phyloP scores from a whole-genome alignment of 192 early-diverging fungal species.

The Piromyces sp. region DNA sequence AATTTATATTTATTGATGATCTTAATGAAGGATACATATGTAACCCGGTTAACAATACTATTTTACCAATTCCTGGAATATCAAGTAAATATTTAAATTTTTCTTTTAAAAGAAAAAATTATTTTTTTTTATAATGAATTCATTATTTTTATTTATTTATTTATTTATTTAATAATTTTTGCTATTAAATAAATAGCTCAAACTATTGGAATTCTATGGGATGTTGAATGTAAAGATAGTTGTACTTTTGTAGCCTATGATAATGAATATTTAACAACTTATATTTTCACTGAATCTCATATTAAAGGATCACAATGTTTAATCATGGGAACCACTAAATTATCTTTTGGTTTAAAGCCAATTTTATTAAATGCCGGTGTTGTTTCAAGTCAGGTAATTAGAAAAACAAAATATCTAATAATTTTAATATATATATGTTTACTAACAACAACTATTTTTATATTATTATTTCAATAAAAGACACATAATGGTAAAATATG shows the following conservation, averaged over 20 bases:
- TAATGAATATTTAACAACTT: conserved; percentile 20
- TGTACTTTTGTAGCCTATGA: conserved; percentile 21
- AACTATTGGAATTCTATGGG: conserved; percentile 22
- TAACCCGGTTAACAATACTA: conserved; percentile 14
- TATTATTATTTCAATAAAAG: conserved; percentile 9
- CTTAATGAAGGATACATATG: conserved; percentile 15
- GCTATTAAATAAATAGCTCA: too few species aligned
- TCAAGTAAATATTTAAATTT: conserved; percentile 5
- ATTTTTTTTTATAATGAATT: too few species aligned
- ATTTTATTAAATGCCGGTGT: conserved; percentile 13
- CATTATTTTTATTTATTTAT: too few species aligned
- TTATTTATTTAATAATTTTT: too few species aligned
- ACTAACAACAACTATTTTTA: too few species aligned
- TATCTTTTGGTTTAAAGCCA: conserved; percentile 26
- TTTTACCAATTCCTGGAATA: conserved; percentile 15
- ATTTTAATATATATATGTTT: too few species aligned
- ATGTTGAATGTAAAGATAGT: conserved; percentile 5
- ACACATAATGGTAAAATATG: conserved; percentile 19
- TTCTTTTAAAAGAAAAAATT: too few species aligned
- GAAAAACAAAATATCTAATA: too few species aligned
- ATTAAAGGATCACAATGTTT: conserved; percentile 17
- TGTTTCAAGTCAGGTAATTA: conserved; percentile 22
- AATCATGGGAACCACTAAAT: conserved; percentile 16
- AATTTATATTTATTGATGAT: conserved; percentile 19
- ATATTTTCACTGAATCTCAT: conserved; percentile 15